Conservation (phyloP, 176 grass and related monocot species). For the Carex cristatella region DNA sequence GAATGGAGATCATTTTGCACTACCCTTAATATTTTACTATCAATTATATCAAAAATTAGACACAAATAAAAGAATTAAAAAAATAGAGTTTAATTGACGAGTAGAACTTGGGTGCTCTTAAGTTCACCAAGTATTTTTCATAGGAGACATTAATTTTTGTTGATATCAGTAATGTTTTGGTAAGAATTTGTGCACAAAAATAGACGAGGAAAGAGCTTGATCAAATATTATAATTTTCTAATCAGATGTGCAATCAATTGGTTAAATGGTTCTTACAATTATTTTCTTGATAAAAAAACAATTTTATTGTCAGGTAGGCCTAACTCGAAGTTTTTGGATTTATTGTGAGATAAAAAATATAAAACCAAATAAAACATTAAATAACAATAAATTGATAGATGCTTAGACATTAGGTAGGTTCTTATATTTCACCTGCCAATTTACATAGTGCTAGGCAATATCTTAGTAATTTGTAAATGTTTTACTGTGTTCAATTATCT, state of each 20-base stretch:
- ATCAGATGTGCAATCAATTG: slow-evolving; percentile 1
- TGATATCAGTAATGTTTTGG: neutral
- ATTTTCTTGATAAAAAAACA: neutral
- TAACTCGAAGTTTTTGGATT: neutral
- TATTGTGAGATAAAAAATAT: neutral
- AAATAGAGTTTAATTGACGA: no score
- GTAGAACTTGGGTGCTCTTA: no score
- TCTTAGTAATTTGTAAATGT: no score
- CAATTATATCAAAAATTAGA: no score
- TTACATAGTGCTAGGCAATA: no score
- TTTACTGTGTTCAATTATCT: no score
- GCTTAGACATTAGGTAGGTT: neutral
- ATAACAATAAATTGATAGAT: neutral
- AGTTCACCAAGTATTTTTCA: neutral
- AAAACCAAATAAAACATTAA: no score
- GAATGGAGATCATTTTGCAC: no score
- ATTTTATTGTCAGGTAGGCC: neutral
- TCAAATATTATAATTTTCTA: neutral
- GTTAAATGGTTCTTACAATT: neutral
- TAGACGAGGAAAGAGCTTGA: neutral
- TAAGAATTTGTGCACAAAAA: neutral
- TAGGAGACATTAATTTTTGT: neutral
- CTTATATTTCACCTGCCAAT: neutral
- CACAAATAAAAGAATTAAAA: no score
- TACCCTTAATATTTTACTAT: no score